Base-by-base conservation (phyloP, 495 filamentous ascomycete species). In the Talaromyces proteolyticus region DNA sequence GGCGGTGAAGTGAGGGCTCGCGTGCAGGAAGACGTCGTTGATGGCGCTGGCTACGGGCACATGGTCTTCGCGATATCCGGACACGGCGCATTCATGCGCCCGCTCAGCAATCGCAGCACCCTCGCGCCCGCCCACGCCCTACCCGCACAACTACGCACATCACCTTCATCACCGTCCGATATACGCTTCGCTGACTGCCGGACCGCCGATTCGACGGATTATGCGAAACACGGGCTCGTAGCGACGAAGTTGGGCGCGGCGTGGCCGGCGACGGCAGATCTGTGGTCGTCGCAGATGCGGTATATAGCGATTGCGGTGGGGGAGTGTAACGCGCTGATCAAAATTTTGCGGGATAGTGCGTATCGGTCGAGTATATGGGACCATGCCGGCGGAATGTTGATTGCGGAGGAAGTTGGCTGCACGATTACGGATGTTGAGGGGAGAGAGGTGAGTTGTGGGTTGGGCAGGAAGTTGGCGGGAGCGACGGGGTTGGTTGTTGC, bases 331-430 rank as follows among this genome's bases (percentile, higher is more conserved):
- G 67, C 77, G 41, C 75, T 79, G 6, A 57, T 88, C 12, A 84
- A 86, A 69, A 67, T 87, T 10, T 82, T 85, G 46, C 69, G 70
- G 51, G 67, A 69, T 4, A 57, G 63, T 3, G 60, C 66, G 0
- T 69, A 81, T 50, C 67, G 66, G 21, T 82, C 76, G n/a, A 83
- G 84, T 62, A 70, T 85, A 14, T 88, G 85, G 85, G 85, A 88
- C 54, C 85, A 88, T 62, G 78, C 80, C 0, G 85, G 84, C 6
- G 84, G 81, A 0, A 82, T 86, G 76, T 60, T 88, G 21, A 67
- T 87, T 24, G 84, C 79, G 41, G 68, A 80, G 61, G 85, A 88
- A 56, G 63, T 81, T 2, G 85, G 85, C 0, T 81, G 79, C 23
- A 67, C 67, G 47, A 71, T 88, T 16, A 85, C 77, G 0, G 84